phyloP scores from a whole-genome alignment of 768 basidiomycete species.

The Boletus rubropictus region DNA sequence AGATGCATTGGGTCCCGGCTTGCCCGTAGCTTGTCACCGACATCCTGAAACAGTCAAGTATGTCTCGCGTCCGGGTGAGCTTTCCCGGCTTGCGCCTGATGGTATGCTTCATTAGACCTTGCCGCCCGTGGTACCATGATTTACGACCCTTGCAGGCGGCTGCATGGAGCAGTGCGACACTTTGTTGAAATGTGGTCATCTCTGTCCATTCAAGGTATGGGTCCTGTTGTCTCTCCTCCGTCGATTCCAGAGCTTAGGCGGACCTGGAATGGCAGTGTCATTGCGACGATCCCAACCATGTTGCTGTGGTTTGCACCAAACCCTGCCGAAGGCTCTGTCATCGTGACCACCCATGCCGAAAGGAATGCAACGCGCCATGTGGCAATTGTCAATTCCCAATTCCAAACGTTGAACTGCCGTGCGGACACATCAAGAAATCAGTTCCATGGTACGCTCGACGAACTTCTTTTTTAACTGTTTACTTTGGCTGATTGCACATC shows the following conservation, averaged over 20 bases:
- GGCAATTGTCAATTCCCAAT: constrained; percentile 48
- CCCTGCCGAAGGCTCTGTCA: constrained; percentile 48
- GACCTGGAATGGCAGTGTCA: constrained; percentile 43
- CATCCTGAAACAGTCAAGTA: constrained; percentile 42
- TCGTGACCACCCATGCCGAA: constrained; percentile 53
- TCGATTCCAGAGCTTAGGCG: neutral
- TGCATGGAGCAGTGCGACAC: constrained; percentile 54
- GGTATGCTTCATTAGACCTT: constrained; percentile 31
- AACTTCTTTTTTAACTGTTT: neutral
- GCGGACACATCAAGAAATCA: constrained; percentile 43
- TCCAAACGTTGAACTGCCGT: constrained; percentile 45
- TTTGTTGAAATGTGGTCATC: constrained; percentile 55
- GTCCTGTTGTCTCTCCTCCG: neutral
- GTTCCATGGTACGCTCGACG: constrained; percentile 44
- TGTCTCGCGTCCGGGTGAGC: constrained; percentile 47
- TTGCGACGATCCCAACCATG: constrained; percentile 51
- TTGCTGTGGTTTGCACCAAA: constrained; percentile 41
- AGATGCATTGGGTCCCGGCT: constrained; percentile 42
- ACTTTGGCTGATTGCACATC: neutral
- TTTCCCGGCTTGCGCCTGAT: constrained; percentile 50
- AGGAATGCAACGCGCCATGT: constrained; percentile 47
- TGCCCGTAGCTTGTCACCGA: constrained; percentile 54
- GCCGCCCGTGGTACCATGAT: neutral
- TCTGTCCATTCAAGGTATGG: constrained; percentile 55
- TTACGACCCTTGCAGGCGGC: constrained; percentile 40